Conservation (phyloP, 2,329 filamentous ascomycete species). For the Beauveria varroae region DNA sequence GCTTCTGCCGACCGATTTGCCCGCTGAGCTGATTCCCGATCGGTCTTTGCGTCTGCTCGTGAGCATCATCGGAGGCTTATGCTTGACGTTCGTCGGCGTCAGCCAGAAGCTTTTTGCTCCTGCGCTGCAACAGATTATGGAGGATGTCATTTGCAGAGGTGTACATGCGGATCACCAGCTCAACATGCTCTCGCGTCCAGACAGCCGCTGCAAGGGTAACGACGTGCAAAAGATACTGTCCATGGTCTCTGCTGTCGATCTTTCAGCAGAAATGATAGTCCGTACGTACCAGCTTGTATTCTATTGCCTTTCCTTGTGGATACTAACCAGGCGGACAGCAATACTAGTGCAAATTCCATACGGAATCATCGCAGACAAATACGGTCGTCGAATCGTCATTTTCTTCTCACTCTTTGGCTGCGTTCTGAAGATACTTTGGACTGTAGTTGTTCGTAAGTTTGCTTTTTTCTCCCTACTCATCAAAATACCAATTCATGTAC, state of each 20-base stretch:
- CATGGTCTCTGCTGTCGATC: slow-evolving; percentile 40
- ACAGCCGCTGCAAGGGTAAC: slow-evolving; percentile 40
- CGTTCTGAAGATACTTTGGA: slow-evolving; percentile 21
- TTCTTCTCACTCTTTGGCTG: slow-evolving; percentile 28
- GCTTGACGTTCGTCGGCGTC: slow-evolving; percentile 36
- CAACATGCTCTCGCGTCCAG: slow-evolving; percentile 20
- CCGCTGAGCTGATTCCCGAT: slow-evolving; percentile 16
- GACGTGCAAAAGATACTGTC: slow-evolving; percentile 45
- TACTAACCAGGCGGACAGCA: slow-evolving; percentile 17
- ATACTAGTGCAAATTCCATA: slow-evolving; percentile 38
- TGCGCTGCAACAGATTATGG: slow-evolving; percentile 42
- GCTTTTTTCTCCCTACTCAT: background rate
- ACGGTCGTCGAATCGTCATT: slow-evolving; percentile 35
- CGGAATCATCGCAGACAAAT: slow-evolving; percentile 39
- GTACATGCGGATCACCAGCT: slow-evolving; percentile 35
- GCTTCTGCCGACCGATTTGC: slow-evolving; percentile 14
- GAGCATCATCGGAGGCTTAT: slow-evolving; percentile 26
- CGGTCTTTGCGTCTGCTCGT: slow-evolving; percentile 23
- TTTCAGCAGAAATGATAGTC: slow-evolving; percentile 38
- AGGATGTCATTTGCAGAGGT: slow-evolving; percentile 45
- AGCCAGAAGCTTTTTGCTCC: slow-evolving; percentile 31
- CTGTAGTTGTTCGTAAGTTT: slow-evolving; percentile 25
- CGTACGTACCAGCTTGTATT: slow-evolving; percentile 23
- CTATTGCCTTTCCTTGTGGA: background rate
- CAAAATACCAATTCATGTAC: background rate